These are phyloP conservation scores for Backusella circina DNA, from an alignment of 192 early-diverging fungal genomes.

Conservation along the genomic window DNA sequence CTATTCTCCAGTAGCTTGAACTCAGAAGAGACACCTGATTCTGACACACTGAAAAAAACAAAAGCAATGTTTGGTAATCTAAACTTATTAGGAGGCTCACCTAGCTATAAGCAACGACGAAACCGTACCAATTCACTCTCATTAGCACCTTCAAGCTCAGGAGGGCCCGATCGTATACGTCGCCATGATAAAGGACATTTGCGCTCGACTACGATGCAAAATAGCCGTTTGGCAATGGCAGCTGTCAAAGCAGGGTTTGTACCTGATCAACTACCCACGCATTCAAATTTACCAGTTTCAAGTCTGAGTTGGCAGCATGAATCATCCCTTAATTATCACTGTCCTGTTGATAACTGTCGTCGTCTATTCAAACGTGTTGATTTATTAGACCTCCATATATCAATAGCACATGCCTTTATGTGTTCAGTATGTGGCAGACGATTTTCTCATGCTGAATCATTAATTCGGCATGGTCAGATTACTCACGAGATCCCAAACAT, in stretches of 20 bases:
- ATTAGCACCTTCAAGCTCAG: background rate
- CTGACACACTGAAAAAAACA: slow-evolving; percentile 23
- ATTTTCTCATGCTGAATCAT: slow-evolving; percentile 3
- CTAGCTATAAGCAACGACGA: slow-evolving; percentile 70
- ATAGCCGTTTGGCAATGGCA: slow-evolving; percentile 22
- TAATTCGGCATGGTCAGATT: slow-evolving; percentile 4
- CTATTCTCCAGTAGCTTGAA: background rate
- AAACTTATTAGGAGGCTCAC: slow-evolving; percentile 62
- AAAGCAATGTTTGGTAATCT: slow-evolving; percentile 50
- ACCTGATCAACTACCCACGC: background rate
- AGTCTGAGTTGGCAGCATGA: background rate
- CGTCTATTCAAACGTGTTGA: background rate
- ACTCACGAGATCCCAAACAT: background rate
- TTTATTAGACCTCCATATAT: background rate
- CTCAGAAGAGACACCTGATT: slow-evolving; percentile 15
- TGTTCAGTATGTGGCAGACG: slow-evolving; percentile 9
- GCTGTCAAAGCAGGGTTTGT: slow-evolving; percentile 18
- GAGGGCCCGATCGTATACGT: slow-evolving; percentile 20
- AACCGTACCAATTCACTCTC: slow-evolving; percentile 48
- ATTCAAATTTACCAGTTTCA: background rate
- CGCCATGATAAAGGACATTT: slow-evolving; percentile 20
- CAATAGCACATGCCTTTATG: background rate
- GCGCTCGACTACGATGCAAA: slow-evolving; percentile 8
- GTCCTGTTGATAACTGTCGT: background rate
- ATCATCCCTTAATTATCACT: background rate